Evolutionary conservation across 441 rosid genomes (phyloP).

Genomic region (Lepidium campestre): DNA sequence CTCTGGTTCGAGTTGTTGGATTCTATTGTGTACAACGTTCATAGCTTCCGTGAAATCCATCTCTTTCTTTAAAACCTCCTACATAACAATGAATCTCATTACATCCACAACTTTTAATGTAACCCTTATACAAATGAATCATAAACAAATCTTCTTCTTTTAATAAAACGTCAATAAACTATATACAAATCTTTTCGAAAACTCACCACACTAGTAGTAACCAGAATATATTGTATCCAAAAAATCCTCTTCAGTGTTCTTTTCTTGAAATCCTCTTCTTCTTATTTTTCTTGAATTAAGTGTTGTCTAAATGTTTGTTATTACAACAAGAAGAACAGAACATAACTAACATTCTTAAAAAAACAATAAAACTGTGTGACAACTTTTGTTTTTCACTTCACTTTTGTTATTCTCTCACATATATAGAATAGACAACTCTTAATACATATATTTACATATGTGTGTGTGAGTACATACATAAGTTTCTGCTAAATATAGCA

Average conservation of each 20-base stretch:
- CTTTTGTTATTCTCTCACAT: neutral
- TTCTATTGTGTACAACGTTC: slow-evolving; percentile 61
- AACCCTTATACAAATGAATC: neutral
- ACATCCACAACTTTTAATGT: neutral
- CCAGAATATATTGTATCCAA: no score
- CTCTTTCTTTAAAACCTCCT: slow-evolving; percentile 28
- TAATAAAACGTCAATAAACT: no score
- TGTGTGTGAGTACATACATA: neutral
- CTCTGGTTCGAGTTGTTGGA: slow-evolving; percentile 78
- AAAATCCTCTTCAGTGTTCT: no score
- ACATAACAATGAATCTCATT: neutral
- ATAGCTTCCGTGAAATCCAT: slow-evolving; percentile 85
- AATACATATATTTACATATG: neutral
- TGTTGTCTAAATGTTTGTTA: neutral
- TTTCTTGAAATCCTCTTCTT: no score
- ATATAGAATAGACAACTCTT: neutral
- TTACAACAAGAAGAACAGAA: neutral
- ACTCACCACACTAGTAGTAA: no score
- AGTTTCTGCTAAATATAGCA: neutral
- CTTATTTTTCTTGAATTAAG: neutral
- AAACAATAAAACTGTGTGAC: neutral
- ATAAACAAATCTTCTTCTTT: no score
- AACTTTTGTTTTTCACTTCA: neutral
- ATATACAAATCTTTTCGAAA: no score
- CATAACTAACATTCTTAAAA: slow-evolving; percentile 5